These are phyloP conservation scores for Leccinum boreale DNA, from an alignment of 768 basidiomycete genomes.

Conservation along the genomic window DNA sequence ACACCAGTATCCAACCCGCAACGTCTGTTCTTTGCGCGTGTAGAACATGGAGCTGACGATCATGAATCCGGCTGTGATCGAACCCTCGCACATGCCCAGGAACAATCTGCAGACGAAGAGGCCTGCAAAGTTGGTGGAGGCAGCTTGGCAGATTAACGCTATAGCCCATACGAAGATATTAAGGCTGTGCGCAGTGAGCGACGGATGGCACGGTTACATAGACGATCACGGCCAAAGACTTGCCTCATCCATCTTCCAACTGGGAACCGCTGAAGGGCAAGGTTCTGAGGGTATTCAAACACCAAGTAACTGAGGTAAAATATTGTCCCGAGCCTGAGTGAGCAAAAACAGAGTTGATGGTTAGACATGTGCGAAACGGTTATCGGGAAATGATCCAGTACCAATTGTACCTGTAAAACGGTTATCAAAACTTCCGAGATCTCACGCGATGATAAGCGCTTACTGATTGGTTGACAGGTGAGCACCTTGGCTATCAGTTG, in stretches of 20 bases:
- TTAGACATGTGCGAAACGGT: not conserved
- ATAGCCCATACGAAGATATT: conserved; percentile 70
- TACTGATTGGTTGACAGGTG: conserved; percentile 67
- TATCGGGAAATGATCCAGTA: conserved; percentile 18
- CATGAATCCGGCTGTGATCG: conserved; percentile 73
- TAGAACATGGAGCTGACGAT: conserved; percentile 81
- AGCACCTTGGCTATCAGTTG: conserved; percentile 45
- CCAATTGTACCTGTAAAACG: conserved; percentile 60
- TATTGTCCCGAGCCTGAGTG: conserved; percentile 65
- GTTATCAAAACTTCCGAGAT: not conserved
- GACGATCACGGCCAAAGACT: conserved; percentile 4
- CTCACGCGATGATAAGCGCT: conserved; percentile 12
- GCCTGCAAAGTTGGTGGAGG: conserved; percentile 66
- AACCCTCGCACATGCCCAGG: conserved; percentile 71
- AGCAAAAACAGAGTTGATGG: not conserved
- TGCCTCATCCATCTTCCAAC: conserved; percentile 83
- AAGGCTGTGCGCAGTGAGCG: conserved; percentile 36
- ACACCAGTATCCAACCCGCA: conserved; percentile 79
- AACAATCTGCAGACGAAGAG: conserved; percentile 63
- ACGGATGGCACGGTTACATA: not conserved
- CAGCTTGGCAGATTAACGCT: conserved; percentile 59
- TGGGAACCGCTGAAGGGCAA: conserved; percentile 68
- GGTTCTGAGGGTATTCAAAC: conserved; percentile 75
- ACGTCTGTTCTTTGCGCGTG: conserved; percentile 65
- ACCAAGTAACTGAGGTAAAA: conserved; percentile 69